Conservation (phyloP, 1,139 yeast species). For the Protomyces inundatus region DNA sequence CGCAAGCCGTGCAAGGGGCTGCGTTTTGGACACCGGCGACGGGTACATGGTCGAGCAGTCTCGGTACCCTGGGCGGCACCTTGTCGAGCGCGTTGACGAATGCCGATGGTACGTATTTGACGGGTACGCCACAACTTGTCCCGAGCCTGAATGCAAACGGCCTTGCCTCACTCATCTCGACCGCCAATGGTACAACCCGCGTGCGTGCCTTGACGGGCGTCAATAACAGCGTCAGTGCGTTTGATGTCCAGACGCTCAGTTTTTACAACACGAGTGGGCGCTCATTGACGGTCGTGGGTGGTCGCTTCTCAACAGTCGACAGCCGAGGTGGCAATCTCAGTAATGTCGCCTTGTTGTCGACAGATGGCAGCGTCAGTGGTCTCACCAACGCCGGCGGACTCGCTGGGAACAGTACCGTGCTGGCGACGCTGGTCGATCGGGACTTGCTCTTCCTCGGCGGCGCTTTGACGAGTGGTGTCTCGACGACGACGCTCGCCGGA, state of each 20-base stretch:
- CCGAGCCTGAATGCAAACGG: constrained; percentile 27
- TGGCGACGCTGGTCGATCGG: constrained; percentile 11
- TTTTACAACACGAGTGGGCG: constrained; percentile 21
- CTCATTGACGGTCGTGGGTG: constrained; percentile 21
- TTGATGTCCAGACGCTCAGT: constrained; percentile 9
- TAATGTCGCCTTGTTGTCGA: constrained; percentile 18
- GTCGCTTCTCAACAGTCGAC: constrained; percentile 13
- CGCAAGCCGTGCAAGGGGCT: neutral
- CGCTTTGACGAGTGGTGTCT: constrained; percentile 45
- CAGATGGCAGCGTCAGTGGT: constrained; percentile 10
- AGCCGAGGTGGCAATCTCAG: constrained; percentile 2
- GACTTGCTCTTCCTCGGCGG: constrained; percentile 48
- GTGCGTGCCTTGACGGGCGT: neutral
- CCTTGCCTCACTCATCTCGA: constrained; percentile 22
- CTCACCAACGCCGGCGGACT: constrained; percentile 4
- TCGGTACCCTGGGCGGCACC: constrained; percentile 4
- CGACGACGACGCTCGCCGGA: constrained; percentile 40
- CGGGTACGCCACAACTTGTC: constrained; percentile 27
- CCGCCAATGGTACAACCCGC: constrained; percentile 6
- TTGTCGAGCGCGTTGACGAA: neutral
- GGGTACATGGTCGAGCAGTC: neutral
- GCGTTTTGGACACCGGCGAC: constrained; percentile 18
- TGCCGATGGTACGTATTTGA: constrained; percentile 18
- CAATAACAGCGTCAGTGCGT: neutral
- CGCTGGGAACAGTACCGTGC: constrained; percentile 14